Conservation (phyloP, 306 rosid genomes). For the Fagus crenata region DNA sequence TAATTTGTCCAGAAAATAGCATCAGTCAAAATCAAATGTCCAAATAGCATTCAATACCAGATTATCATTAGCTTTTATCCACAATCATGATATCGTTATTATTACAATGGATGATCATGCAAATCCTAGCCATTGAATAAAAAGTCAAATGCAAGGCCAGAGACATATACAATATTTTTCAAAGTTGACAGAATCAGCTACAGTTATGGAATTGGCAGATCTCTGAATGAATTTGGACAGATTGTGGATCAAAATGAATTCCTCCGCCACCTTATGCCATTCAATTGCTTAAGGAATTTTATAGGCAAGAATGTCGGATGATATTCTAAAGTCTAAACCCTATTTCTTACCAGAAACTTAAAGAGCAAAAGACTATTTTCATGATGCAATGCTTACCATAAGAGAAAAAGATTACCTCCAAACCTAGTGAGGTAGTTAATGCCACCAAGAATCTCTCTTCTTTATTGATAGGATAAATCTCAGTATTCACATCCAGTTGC, state of each 20-base stretch:
- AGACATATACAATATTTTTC: neutral
- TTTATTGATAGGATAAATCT: conserved; percentile 69
- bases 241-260: conserved; percentile 1
- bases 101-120: neutral
- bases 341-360: too few relatives aligned
- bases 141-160: neutral
- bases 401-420: conserved; percentile 51
- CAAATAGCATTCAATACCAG: neutral
- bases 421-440: conserved; percentile 67
- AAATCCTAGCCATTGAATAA: neutral
- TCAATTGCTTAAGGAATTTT: neutral
- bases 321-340: neutral
- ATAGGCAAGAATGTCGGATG: neutral
- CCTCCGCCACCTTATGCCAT: neutral
- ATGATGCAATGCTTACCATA: neutral
- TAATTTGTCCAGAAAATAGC: neutral
- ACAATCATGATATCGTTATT: neutral
- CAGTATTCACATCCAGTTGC: conserved; percentile 75
- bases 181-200: neutral
- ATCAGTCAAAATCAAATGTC: neutral
- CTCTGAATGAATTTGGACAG: neutral
- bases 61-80: neutral
- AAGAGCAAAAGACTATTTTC: too few relatives aligned
- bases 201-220: neutral
- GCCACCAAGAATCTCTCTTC: conserved; percentile 69